Conservation (phyloP, 2,329 filamentous ascomycete genomes). For the Daldinia eschscholtzii region DNA sequence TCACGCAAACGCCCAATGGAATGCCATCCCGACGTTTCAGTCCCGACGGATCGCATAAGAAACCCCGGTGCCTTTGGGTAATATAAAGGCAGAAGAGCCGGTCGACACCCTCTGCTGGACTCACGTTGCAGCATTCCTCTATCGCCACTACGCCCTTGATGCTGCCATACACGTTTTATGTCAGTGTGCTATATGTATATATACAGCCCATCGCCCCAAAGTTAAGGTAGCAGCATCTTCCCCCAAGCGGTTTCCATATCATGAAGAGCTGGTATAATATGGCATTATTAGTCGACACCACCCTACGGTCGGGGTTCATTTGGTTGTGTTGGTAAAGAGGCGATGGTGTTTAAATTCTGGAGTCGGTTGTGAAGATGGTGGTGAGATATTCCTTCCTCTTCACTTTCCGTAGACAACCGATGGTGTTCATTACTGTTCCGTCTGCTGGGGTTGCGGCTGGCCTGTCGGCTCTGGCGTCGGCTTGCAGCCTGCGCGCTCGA, state of each 20-base stretch:
- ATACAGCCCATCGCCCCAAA: slow-evolving; percentile 12
- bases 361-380: slow-evolving; percentile 41
- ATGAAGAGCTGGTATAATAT: neutral
- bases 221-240: neutral
- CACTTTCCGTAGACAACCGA: slow-evolving; percentile 31
- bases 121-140: neutral
- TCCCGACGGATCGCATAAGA: slow-evolving; percentile 9
- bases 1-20: slow-evolving; percentile 29
- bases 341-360: slow-evolving; percentile 43
- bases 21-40: slow-evolving; percentile 31
- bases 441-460: slow-evolving; percentile 41
- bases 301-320: slow-evolving; percentile 24
- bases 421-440: slow-evolving; percentile 44
- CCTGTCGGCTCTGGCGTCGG: slow-evolving; percentile 44
- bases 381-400: slow-evolving; percentile 32
- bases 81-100: slow-evolving; percentile 20
- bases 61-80: slow-evolving; percentile 3
- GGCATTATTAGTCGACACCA: neutral
- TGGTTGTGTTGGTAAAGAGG: slow-evolving; percentile 40
- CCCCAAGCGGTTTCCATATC: neutral
- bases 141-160: neutral
- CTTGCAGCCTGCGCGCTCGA: slow-evolving; percentile 47
- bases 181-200: slow-evolving; percentile 28
- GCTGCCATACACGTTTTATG: slow-evolving; percentile 14
- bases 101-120: neutral